Percentiles rank a stretch among this genome's conserved stretches.
Evolutionary conservation across 306 rosid genomes (phyloP).

Genomic region (Begonia loranthoides): DNA sequence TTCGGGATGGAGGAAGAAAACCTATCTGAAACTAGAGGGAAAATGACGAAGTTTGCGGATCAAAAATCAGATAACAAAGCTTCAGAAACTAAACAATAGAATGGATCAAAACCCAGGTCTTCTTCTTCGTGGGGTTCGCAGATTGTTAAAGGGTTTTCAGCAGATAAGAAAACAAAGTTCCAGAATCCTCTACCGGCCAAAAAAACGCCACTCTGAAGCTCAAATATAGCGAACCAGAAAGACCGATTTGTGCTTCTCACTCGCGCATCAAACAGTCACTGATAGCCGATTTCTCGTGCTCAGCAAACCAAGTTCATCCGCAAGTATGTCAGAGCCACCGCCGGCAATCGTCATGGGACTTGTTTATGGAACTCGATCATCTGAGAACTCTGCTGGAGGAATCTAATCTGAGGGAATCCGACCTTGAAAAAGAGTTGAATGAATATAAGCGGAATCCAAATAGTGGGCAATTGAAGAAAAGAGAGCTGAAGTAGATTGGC

Average conservation of each 20-base stretch:
- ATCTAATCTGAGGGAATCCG: conserved; percentile 67
- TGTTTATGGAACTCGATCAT: conserved; percentile 82
- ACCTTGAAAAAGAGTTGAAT: conserved; percentile 55
- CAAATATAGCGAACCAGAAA: conserved; percentile 33
- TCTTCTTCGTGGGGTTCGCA: conserved; percentile 87
- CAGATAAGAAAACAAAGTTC: conserved; percentile 48
- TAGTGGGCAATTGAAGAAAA: conserved; percentile 25
- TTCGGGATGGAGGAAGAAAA: conserved; percentile 93
- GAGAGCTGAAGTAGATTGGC: conserved; percentile 38
- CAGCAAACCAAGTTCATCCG: conserved; percentile 63
- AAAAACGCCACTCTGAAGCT: conserved; percentile 34
- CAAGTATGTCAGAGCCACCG: conserved; percentile 47
- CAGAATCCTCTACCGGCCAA: conserved; percentile 22
- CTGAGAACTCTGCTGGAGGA: conserved; percentile 64
- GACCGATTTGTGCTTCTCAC: conserved; percentile 31
- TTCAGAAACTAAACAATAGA: conserved; percentile 23
- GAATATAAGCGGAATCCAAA: conserved; percentile 36
- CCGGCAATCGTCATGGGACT: conserved; percentile 83
- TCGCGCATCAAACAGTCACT: conserved; percentile 67
- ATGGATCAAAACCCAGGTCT: conserved; percentile 43
- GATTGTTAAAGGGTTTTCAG: conserved; percentile 69
- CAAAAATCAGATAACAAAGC: conserved; percentile 68
- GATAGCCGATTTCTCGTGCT: conserved; percentile 63
- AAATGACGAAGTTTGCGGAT: conserved; percentile 46
- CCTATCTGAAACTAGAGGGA: conserved; percentile 48